Base-by-base conservation (phyloP, 805 yeast genomes). In the Saccharomyces kudriavzevii region DNA sequence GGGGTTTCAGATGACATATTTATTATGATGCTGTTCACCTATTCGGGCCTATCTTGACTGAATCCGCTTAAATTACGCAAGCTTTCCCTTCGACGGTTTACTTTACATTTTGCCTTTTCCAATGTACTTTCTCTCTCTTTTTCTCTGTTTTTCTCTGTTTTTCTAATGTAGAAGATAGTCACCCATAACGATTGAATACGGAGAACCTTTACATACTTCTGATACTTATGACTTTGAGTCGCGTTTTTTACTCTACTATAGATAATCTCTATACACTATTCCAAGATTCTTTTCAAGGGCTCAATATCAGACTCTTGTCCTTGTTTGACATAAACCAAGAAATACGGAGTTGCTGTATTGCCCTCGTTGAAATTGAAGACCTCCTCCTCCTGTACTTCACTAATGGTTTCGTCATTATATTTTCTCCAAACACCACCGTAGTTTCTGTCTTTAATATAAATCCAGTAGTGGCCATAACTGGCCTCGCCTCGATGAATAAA, bases 401-500 rank as follows among this genome's bases (percentile, higher is more conserved):
- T 82, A n/a, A 94, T 96, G n/a, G 78, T 77, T 63, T 94, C 98
- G 72, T 94, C 99, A 65, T 94, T 94, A 69, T 94, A 94, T 73
- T 89, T 91, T 56, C 97, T 76, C 80, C 83, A 94, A 22, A 87
- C 72, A 2, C 65, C 66, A 28, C 80, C 77, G 20, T 77, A 75
- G 57, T 77, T 77, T 2, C 83, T 80, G 69, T 94, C 98, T 55
- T 80, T 82, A 57, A 94, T 91, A 66, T 92, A 94, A 17, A 92
- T 81, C 97, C 98, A 94, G 69, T 94, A 94, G 70, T 94, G 99
- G 2, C 99, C 99, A 65, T 88, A 92, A 50, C 89, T 84, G 0
- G 97, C 98, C 63, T 90, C 95, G 5, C 99, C 99, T 50, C 97
- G 76, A 68, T 94, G 99, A 49, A 94, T 89, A 65, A 94, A 94